A percentile compares a stretch with the other conserved stretches of the same genome.
phyloP scores from a whole-genome alignment of 345 rosid genomes.

The Populus pruinosa region DNA sequence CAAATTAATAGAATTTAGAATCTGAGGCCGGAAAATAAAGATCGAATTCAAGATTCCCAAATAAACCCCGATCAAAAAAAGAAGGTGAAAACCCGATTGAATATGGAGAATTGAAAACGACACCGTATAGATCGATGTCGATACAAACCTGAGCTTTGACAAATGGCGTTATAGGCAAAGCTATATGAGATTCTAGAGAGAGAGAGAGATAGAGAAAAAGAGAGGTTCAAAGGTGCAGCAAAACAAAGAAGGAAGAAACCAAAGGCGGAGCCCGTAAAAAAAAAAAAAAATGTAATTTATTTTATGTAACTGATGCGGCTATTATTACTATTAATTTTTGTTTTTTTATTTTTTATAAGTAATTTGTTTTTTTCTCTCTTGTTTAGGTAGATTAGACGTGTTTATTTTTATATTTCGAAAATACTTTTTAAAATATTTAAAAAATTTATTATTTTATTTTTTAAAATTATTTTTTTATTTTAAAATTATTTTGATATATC shows the following conservation, averaged over 20 bases:
- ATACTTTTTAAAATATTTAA: too few relatives aligned
- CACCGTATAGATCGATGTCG: constrained; percentile 40
- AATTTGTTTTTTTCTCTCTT: neutral
- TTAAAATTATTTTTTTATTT: too few relatives aligned
- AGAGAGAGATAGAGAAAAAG: constrained; percentile 31
- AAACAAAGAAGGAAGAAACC: constrained; percentile 18
- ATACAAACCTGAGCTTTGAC: constrained; percentile 39
- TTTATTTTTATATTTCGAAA: too few relatives aligned
- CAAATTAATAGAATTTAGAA: constrained; percentile 21
- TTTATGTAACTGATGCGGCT: neutral
- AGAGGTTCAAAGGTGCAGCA: constrained; percentile 43
- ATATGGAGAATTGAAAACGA: constrained; percentile 4
- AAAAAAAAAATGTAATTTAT: neutral
- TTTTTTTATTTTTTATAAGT: neutral
- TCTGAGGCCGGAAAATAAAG: constrained; percentile 21
- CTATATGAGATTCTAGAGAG: constrained; percentile 50
- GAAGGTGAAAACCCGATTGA: constrained; percentile 31
- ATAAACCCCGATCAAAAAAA: constrained; percentile 38
- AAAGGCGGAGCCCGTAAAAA: constrained; percentile 23
- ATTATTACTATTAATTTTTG: neutral
- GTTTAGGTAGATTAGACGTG: neutral
- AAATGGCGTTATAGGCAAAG: constrained; percentile 38
- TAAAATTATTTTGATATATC: too few relatives aligned
- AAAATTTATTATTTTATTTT: too few relatives aligned
- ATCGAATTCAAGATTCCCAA: constrained; percentile 27